Evolutionary conservation across 2,329 filamentous ascomycete genomes (phyloP).

Genomic region (Verticillium nubilum): DNA sequence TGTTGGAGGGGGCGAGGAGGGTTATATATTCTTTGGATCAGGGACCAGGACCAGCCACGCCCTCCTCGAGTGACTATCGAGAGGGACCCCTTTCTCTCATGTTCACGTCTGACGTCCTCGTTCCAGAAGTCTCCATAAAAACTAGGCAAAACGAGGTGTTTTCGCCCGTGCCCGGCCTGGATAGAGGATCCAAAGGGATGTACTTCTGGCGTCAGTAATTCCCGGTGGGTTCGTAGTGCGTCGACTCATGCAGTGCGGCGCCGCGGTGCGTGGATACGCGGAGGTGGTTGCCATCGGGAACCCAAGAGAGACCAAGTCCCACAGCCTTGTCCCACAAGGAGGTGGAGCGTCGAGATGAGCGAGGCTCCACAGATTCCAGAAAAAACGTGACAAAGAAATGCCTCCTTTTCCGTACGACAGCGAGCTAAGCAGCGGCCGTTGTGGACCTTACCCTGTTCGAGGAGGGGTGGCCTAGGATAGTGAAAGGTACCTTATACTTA

Average conservation of each 20-base stretch:
- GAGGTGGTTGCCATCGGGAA: neutral
- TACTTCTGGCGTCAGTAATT: slow-evolving; percentile 2
- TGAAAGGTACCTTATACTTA: neutral
- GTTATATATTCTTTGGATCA: neutral
- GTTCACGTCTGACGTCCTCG: neutral
- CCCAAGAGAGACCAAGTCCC: neutral
- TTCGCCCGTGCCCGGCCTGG: neutral
- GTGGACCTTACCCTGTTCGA: neutral
- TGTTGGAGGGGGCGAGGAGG: neutral
- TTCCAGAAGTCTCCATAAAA: slow-evolving; percentile 10
- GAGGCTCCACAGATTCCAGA: neutral
- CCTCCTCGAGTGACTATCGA: neutral
- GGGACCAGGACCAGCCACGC: neutral
- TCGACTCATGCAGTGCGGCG: neutral
- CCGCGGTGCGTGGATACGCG: neutral
- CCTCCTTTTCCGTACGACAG: neutral
- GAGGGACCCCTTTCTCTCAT: neutral
- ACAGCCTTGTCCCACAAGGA: neutral
- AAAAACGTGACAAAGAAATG: neutral
- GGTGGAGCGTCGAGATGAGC: neutral
- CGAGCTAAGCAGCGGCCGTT: neutral
- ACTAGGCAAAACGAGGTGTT: slow-evolving; percentile 12
- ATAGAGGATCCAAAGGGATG: neutral
- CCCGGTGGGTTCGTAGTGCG: neutral
- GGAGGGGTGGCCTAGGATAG: neutral